phyloP scores from a whole-genome alignment of 2,329 filamentous ascomycete genomes.

The Fusarium pseudocircinatum region DNA sequence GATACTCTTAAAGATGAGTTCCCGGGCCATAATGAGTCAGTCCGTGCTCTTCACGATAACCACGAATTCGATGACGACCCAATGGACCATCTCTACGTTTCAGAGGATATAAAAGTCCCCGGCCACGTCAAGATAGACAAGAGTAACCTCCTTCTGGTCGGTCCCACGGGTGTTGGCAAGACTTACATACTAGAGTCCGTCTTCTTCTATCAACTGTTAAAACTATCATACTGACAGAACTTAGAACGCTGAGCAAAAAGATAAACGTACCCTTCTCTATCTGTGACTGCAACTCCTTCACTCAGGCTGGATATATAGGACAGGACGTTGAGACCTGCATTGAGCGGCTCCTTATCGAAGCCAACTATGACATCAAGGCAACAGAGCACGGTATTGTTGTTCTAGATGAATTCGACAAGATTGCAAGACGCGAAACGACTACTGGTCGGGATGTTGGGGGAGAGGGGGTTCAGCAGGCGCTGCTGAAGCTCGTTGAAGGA shows the following conservation, averaged over 20 bases:
- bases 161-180: conserved; percentile 94
- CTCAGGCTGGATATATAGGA: conserved; percentile 96
- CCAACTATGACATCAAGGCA: conserved; percentile 86
- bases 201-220: background rate
- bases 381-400: conserved; percentile 95
- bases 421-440: conserved; percentile 85
- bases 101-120: conserved; percentile 56
- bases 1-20: conserved; percentile 61
- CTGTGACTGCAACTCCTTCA: conserved; percentile 95
- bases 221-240: conserved; percentile 23
- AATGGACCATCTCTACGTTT: conserved; percentile 57
- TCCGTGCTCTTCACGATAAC: conserved; percentile 53
- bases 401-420: conserved; percentile 97
- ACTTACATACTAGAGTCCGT: conserved; percentile 84
- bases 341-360: conserved; percentile 86
- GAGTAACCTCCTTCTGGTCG: conserved; percentile 90
- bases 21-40: conserved; percentile 60
- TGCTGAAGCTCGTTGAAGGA: conserved; percentile 95
- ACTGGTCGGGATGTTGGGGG: conserved; percentile 95
- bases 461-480: conserved; percentile 94
- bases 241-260: conserved; percentile 88
- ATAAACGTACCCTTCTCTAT: conserved; percentile 97
- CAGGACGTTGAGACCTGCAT: conserved; percentile 98
- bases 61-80: conserved; percentile 44
- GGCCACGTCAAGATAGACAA: conserved; percentile 84